Evolutionary conservation across 108 stramenopile species (phyloP).

Genomic region (Hondaea fermentalgiana): DNA sequence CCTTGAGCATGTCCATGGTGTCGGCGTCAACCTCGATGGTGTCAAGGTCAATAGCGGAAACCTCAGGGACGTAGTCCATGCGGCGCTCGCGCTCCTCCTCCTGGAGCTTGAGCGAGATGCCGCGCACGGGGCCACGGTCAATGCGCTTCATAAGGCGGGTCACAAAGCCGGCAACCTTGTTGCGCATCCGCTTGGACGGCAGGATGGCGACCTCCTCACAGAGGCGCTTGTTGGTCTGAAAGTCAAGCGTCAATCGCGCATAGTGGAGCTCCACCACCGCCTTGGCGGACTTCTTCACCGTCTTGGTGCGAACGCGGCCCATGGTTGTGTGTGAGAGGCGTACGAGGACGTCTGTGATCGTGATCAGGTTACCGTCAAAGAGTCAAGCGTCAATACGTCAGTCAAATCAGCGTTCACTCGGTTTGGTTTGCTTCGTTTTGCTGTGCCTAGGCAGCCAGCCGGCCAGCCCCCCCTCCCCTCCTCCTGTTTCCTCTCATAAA

Average conservation of each 20-base stretch:
- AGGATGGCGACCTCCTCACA: conserved; percentile 72
- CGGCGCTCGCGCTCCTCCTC: conserved; percentile 99
- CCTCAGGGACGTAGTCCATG: conserved; percentile 99
- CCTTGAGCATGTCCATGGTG: conserved; percentile 90
- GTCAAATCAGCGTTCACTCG: too few species aligned
- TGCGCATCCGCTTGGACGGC: conserved; percentile 99
- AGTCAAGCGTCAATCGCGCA: conserved; percentile 93
- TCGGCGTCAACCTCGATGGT: conserved; percentile 81
- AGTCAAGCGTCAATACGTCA: too few species aligned
- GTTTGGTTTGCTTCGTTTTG: too few species aligned
- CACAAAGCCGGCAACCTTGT: conserved; percentile 72
- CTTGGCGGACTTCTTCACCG: conserved; percentile 98
- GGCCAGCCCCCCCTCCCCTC: too few species aligned
- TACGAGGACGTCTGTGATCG: too few species aligned
- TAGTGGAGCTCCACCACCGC: conserved; percentile 99
- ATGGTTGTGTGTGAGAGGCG: not conserved
- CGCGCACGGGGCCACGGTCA: conserved; percentile 94
- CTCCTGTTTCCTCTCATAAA: too few species aligned
- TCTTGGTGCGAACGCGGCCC: conserved; percentile 90
- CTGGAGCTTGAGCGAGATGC: conserved; percentile 98
- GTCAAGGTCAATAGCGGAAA: conserved; percentile 84
- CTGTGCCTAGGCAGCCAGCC: too few species aligned
- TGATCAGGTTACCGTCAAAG: too few species aligned
- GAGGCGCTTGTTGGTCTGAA: conserved; percentile 99
- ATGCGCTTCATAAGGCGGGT: conserved; percentile 97